Evolutionary conservation across 23 red algal species (phyloP).

Genomic region (Agarophyton chilense): DNA sequence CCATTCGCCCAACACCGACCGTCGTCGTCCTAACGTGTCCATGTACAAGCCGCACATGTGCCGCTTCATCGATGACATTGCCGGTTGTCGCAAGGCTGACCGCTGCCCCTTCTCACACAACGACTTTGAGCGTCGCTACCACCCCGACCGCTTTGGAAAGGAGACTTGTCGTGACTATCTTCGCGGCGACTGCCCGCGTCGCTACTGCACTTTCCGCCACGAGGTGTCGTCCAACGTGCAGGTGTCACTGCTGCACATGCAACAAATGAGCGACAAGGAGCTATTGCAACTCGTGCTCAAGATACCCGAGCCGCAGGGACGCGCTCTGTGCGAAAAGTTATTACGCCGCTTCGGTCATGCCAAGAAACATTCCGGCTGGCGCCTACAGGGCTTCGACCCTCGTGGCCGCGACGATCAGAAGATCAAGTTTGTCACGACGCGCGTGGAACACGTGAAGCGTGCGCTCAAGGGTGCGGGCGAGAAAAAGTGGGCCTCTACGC

Average conservation of each 20-base stretch:
- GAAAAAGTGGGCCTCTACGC: slow-evolving; percentile 54
- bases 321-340: slow-evolving; percentile 62
- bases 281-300: slow-evolving; percentile 69
- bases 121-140: slow-evolving; percentile 65
- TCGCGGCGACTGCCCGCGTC: slow-evolving; percentile 54
- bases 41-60: slow-evolving; percentile 73
- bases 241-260: slow-evolving; percentile 27
- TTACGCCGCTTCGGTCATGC: slow-evolving; percentile 46
- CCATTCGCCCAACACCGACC: slow-evolving; percentile 27
- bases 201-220: slow-evolving; percentile 67
- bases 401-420: slow-evolving; percentile 60
- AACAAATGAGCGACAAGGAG: slow-evolving; percentile 60
- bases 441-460: slow-evolving; percentile 56
- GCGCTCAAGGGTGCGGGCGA: slow-evolving; percentile 38
- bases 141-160: slow-evolving; percentile 67
- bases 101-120: slow-evolving; percentile 67
- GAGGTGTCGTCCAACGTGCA: slow-evolving; percentile 65
- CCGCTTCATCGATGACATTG: slow-evolving; percentile 58
- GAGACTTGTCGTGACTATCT: slow-evolving; percentile 72
- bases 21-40: slow-evolving; percentile 27
- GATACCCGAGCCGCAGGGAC: slow-evolving; percentile 39
- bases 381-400: slow-evolving; percentile 59
- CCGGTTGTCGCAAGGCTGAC: slow-evolving; percentile 64
- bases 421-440: slow-evolving; percentile 60
- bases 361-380: slow-evolving; percentile 68